Percentiles rank a stretch among this genome's conserved stretches.
phyloP scores from a whole-genome alignment of 108 stramenopile species.

The Skeletonema tropicum region DNA sequence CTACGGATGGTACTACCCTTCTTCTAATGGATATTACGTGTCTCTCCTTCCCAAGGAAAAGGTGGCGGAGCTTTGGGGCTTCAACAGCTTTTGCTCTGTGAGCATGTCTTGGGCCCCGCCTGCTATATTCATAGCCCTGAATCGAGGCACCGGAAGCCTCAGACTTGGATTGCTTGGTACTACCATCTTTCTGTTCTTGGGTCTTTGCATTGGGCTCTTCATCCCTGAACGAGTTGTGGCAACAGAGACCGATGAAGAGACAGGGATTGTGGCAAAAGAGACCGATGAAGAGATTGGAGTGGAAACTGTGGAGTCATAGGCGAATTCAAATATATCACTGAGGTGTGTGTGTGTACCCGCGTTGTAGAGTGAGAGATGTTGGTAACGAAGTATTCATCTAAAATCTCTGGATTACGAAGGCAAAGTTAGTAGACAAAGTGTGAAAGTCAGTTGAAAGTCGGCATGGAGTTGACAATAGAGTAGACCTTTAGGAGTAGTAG shows the following conservation, averaged over 20 bases:
- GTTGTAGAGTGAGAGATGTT: too few species aligned
- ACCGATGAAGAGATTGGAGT: too few species aligned
- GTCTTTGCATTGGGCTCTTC: not conserved
- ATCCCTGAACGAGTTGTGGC: not conserved
- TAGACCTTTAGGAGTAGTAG: not conserved
- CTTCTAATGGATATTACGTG: constrained; percentile 23
- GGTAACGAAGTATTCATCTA: too few species aligned
- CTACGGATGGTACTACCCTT: constrained; percentile 51
- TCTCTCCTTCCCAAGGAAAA: constrained; percentile 27
- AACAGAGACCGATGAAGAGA: not conserved
- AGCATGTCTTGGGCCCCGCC: constrained; percentile 48
- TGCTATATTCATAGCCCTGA: constrained; percentile 29
- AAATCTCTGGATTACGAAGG: too few species aligned
- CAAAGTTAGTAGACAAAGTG: too few species aligned
- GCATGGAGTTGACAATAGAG: too few species aligned
- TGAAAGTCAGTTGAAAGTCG: too few species aligned
- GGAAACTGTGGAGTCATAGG: too few species aligned
- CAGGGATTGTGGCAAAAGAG: too few species aligned
- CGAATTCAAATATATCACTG: too few species aligned
- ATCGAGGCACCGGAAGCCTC: constrained; percentile 30
- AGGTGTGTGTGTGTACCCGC: too few species aligned
- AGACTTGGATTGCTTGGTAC: constrained; percentile 8
- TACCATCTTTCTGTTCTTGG: not conserved
- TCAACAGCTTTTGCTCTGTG: constrained; percentile 40
- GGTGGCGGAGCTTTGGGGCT: constrained; percentile 47